These are phyloP conservation scores for Ceratocystis variospora DNA, from an alignment of 2,329 filamentous ascomycete species.

Conservation along the genomic window DNA sequence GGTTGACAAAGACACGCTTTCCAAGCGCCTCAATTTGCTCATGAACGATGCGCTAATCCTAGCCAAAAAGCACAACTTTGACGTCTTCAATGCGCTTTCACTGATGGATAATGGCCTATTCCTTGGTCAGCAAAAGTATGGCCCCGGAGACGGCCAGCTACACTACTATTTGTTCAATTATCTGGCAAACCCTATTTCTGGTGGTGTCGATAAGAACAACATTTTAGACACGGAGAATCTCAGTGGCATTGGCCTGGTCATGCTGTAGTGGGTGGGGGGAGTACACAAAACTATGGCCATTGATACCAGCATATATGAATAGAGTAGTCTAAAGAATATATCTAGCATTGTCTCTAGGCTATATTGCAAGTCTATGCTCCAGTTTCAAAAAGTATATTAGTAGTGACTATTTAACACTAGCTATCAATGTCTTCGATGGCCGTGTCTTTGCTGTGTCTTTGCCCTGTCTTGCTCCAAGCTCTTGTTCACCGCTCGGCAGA, in stretches of 20 bases:
- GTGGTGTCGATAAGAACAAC: slow-evolving; percentile 71
- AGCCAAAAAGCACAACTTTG: slow-evolving; percentile 71
- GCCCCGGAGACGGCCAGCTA: slow-evolving; percentile 81
- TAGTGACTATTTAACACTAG: no score
- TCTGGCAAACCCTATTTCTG: slow-evolving; percentile 67
- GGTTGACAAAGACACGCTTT: slow-evolving; percentile 45
- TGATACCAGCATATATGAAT: no score
- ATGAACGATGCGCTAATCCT: slow-evolving; percentile 76
- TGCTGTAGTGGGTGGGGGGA: slow-evolving; percentile 36
- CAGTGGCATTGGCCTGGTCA: slow-evolving; percentile 81
- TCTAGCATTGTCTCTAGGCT: no score
- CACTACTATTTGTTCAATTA: slow-evolving; percentile 99
- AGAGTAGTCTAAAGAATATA: no score
- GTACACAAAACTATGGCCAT: no score
- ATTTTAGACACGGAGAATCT: slow-evolving; percentile 60
- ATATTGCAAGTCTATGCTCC: no score
- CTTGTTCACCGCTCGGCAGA: neutral
- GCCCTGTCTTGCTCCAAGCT: neutral
- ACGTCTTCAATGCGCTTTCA: slow-evolving; percentile 93
- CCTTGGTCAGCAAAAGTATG: slow-evolving; percentile 87
- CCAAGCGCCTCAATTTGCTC: slow-evolving; percentile 65
- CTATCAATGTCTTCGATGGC: neutral
- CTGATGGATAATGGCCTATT: slow-evolving; percentile 90
- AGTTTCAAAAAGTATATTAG: no score
- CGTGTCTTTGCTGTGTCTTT: neutral